phyloP scores from a whole-genome alignment of 441 rosid genomes.

The Pelargonium citronellum region DNA sequence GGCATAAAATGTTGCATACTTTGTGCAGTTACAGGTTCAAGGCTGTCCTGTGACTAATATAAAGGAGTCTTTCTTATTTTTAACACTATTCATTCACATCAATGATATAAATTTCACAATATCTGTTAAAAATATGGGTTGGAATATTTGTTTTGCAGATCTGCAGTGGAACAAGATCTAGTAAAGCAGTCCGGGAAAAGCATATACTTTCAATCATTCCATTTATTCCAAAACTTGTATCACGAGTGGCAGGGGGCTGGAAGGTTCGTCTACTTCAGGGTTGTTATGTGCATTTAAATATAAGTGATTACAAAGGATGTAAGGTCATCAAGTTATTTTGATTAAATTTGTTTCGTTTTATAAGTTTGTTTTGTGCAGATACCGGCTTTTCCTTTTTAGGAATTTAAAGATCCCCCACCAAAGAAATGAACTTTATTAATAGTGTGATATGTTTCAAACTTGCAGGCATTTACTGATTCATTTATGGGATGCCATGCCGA shows the following conservation, averaged over 20 bases:
- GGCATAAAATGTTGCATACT: background rate
- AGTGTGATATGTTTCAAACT: slow-evolving; percentile 10
- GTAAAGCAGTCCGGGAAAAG: slow-evolving; percentile 42
- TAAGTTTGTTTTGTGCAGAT: slow-evolving; percentile 2
- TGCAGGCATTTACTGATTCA: slow-evolving; percentile 81
- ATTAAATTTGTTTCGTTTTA: slow-evolving; percentile 9
- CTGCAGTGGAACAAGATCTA: slow-evolving; percentile 32
- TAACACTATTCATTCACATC: no score
- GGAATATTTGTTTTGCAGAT: slow-evolving; percentile 33
- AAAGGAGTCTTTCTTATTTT: background rate
- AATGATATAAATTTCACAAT: background rate
- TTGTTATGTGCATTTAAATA: slow-evolving; percentile 22
- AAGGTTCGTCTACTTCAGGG: slow-evolving; percentile 73
- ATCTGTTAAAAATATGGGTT: background rate
- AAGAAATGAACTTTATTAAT: slow-evolving; percentile 12
- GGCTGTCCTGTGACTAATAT: background rate
- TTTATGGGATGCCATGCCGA: slow-evolving; percentile 60
- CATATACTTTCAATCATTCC: slow-evolving; percentile 46
- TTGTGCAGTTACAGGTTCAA: background rate
- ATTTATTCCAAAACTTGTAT: slow-evolving; percentile 62
- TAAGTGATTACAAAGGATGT: slow-evolving; percentile 9
- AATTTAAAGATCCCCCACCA: slow-evolving; percentile 4
- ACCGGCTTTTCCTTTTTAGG: slow-evolving; percentile 11
- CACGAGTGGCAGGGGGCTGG: slow-evolving; percentile 41
- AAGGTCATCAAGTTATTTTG: slow-evolving; percentile 7